Base-by-base conservation (phyloP, 495 filamentous ascomycete species). In the Penicillium subrubescens region DNA sequence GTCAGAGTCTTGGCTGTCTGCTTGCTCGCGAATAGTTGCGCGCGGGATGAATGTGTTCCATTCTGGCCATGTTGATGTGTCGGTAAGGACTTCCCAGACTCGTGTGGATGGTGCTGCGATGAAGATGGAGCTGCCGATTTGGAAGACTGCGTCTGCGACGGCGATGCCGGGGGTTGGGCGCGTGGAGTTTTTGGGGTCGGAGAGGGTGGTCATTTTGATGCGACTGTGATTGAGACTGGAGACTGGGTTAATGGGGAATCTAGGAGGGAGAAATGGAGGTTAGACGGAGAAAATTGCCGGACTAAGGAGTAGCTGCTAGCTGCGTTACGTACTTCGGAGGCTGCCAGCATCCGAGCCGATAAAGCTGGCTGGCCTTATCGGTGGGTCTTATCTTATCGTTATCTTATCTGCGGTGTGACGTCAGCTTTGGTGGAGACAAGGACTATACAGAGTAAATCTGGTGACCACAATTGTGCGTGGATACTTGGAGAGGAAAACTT, bases 21-120 rank as follows among this genome's bases (percentile, higher is more conserved):
- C 11, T 25, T 56, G 80, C 27, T 72, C 71, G 68, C 72, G 71
- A 43, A 83, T 77, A 1, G 79, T 80, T 8, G 79, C 75, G 44
- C 67, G 67, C 1, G 81, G 79, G 1, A 79, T 72, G 62, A 82
- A 83, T 8, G 66, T 65, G 60, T 83, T 83, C 81, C 81, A 83
- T 19, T 43, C 56, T 11, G 76, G 74, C 76, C 75, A 83, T 66
- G 75, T 78, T 27, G 79, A 77, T 33, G 77, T 81, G 61, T 83
- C 69, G 25, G 68, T 75, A 2, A 82, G 71, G 11, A 67, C 66
- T 25, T 66, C 59, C 78, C 78, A 82, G 66, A 82, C 75, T 15
- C 66, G 34, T 5, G 68, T 44, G 19, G 73, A 60, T 29, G 77
- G 72, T 14, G 78, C 79, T 37, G 64, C 65, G 65, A 80, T 77